phyloP scores from a whole-genome alignment of 2,329 filamentous ascomycete genomes.

The Leptosphaerulina australis region DNA sequence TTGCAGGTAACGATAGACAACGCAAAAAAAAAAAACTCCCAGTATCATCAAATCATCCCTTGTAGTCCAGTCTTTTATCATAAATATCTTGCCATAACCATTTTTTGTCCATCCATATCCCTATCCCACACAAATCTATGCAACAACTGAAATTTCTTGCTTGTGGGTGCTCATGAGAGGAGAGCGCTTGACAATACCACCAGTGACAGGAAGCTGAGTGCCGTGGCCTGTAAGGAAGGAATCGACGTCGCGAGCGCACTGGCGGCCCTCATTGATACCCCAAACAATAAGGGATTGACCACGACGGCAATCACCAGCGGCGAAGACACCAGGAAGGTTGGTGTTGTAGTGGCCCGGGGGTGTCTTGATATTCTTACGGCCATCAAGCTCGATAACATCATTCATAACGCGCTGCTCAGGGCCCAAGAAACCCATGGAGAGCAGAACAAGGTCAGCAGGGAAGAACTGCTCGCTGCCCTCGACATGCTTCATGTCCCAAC shows the following conservation, averaged over 20 bases:
- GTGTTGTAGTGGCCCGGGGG: constrained; percentile 85
- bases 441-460: constrained; percentile 89
- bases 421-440: constrained; percentile 97
- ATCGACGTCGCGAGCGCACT: constrained; percentile 91
- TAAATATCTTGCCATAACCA: constrained; percentile 15
- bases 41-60: constrained; percentile 19
- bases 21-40: constrained; percentile 22
- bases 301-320: constrained; percentile 91
- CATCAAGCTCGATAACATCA: constrained; percentile 87
- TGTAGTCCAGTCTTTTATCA: constrained; percentile 16
- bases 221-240: constrained; percentile 77
- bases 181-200: constrained; percentile 78
- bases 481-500: constrained; percentile 98
- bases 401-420: constrained; percentile 88
- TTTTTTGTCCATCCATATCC: neutral
- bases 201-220: constrained; percentile 84
- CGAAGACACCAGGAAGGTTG: constrained; percentile 86
- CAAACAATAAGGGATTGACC: constrained; percentile 96
- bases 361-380: constrained; percentile 96
- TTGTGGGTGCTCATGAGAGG: constrained; percentile 36
- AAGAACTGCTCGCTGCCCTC: constrained; percentile 95
- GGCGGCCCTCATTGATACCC: constrained; percentile 97
- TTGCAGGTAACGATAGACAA: constrained; percentile 41
- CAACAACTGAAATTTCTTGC: constrained; percentile 10
- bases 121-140: neutral